Conservation (phyloP, 352 stramenopile genomes). For the Globisporangium yorkense region DNA sequence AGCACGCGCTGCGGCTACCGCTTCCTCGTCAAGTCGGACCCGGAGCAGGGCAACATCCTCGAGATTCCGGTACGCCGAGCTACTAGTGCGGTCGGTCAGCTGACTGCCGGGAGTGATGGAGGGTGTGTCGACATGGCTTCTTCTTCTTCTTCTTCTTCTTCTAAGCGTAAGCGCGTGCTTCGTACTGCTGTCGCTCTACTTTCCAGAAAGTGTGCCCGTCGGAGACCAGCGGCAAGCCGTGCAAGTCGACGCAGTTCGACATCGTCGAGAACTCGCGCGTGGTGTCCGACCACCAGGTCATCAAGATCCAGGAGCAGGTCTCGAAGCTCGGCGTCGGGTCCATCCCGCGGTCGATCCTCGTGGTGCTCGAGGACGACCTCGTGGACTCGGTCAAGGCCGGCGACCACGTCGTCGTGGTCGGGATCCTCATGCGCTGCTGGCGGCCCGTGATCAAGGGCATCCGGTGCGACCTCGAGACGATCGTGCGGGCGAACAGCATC, state of each 20-base stretch:
- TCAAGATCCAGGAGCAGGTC: constrained; percentile 96
- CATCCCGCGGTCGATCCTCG: constrained; percentile 91
- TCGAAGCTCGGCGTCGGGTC: constrained; percentile 88
- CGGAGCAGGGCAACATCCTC: constrained; percentile 89
- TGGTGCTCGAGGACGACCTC: constrained; percentile 91
- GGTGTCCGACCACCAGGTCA: constrained; percentile 86
- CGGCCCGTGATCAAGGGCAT: constrained; percentile 62
- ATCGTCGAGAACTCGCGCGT: constrained; percentile 42
- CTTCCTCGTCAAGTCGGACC: constrained; percentile 87
- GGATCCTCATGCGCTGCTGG: constrained; percentile 93
- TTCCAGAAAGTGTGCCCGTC: constrained; percentile 49
- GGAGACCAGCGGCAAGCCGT: constrained; percentile 46
- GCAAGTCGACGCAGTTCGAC: constrained; percentile 74
- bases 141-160: too few species aligned
- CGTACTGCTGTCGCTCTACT: too few species aligned
- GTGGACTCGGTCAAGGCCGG: constrained; percentile 88
- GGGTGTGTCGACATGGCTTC: too few species aligned
- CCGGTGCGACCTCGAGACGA: constrained; percentile 89
- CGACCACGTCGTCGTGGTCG: constrained; percentile 94
- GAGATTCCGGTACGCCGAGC: constrained; percentile 47
- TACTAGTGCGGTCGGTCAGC: background rate
- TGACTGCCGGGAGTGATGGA: too few species aligned
- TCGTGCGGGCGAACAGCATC: constrained; percentile 74
- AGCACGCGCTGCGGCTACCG: constrained; percentile 60
- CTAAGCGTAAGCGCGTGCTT: too few species aligned